These are phyloP conservation scores for Fusarium virguliforme DNA, from an alignment of 2,329 filamentous ascomycete species.

Conservation along the genomic window DNA sequence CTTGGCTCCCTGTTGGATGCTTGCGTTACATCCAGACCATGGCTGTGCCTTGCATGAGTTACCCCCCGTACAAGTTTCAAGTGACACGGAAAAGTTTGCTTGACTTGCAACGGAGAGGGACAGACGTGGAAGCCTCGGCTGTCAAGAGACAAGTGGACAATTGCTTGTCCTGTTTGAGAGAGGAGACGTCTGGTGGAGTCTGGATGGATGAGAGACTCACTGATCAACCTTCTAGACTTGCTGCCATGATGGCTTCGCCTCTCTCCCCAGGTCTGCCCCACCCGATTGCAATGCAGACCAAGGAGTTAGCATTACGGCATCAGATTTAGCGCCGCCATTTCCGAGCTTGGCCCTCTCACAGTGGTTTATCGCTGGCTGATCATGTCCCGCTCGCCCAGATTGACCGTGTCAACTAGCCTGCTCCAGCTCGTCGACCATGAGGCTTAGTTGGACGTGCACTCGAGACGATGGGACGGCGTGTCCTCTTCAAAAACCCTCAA, in stretches of 20 bases:
- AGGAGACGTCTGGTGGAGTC: background rate
- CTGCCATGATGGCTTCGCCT: constrained; percentile 13
- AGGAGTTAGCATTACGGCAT: constrained; percentile 35
- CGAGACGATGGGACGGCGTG: constrained; percentile 19
- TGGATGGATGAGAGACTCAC: constrained; percentile 13
- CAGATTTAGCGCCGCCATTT: constrained; percentile 46
- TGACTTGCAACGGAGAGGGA: constrained; percentile 10
- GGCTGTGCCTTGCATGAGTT: constrained; percentile 39
- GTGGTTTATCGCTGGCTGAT: constrained; percentile 22
- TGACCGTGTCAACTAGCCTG: constrained; percentile 10
- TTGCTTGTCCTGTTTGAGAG: background rate
- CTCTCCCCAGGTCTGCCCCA: constrained; percentile 38
- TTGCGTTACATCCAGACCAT: constrained; percentile 32
- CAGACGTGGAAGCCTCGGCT: background rate
- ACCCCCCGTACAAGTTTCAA: constrained; percentile 29
- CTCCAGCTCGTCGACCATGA: constrained; percentile 28
- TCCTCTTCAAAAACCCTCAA: constrained; percentile 30
- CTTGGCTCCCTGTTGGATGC: constrained; percentile 12
- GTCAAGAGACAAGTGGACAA: constrained; percentile 8
- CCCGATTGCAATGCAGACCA: constrained; percentile 35
- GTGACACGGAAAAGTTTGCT: constrained; percentile 17
- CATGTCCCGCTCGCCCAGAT: constrained; percentile 15
- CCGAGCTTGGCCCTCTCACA: constrained; percentile 31
- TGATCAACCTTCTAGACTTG: constrained; percentile 15
- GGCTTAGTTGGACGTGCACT: constrained; percentile 42